These are phyloP conservation scores for Cucumis cinereus DNA, from an alignment of 306 rosid genomes.

Conservation along the genomic window DNA sequence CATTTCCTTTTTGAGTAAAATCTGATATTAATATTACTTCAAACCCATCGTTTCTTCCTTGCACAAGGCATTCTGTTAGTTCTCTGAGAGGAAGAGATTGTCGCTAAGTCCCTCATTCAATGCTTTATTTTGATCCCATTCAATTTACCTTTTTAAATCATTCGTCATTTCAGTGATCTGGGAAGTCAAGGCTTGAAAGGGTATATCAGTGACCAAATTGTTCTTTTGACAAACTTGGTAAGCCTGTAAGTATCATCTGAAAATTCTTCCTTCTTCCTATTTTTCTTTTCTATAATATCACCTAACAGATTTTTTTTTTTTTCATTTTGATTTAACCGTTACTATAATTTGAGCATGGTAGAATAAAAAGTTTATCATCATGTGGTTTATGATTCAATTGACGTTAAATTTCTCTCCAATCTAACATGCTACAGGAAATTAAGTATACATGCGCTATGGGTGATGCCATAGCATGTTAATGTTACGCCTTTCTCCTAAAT, in stretches of 20 bases:
- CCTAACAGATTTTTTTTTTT: neutral
- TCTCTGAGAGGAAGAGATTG: neutral
- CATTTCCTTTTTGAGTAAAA: neutral
- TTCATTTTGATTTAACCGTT: neutral
- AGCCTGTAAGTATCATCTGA: constrained; percentile 79
- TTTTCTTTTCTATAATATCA: neutral
- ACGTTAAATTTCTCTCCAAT: neutral
- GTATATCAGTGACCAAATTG: constrained; percentile 58
- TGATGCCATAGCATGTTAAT: neutral
- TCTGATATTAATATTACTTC: neutral
- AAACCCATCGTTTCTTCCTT: neutral
- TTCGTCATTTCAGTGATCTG: constrained; percentile 53
- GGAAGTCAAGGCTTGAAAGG: constrained; percentile 97
- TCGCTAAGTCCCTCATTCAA: neutral
- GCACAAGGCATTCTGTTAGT: neutral
- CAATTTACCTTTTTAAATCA: neutral
- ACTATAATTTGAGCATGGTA: neutral
- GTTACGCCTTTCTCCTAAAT: neutral
- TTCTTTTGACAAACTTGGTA: constrained; percentile 77
- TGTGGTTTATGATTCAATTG: neutral
- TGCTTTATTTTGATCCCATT: neutral
- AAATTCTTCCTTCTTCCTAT: neutral
- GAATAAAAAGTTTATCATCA: neutral
- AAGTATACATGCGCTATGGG: neutral
- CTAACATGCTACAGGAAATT: neutral